phyloP scores from a whole-genome alignment of 2,329 filamentous ascomycete species.

The Tolypocladium nubicola region DNA sequence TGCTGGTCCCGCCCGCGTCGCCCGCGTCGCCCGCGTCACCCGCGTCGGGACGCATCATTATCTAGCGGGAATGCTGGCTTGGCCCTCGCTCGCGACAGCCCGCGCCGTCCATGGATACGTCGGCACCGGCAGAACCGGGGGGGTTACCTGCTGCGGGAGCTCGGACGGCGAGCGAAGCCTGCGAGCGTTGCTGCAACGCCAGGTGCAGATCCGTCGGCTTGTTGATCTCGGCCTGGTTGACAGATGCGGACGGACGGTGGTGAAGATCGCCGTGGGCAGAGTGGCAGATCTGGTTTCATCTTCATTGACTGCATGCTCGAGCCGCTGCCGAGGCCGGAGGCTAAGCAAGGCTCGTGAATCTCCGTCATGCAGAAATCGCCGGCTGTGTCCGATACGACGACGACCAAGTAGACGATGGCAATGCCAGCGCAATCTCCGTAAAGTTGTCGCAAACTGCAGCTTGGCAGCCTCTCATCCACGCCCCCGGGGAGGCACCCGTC shows the following conservation, averaged over 20 bases:
- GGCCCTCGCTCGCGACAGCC: background rate
- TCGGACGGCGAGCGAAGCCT: background rate
- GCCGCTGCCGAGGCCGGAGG: background rate
- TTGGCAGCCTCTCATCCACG: slow-evolving; percentile 26
- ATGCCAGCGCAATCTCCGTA: slow-evolving; percentile 1
- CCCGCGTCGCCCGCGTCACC: no score
- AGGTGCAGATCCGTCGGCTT: background rate
- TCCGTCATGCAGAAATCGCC: no score
- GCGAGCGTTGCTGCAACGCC: background rate
- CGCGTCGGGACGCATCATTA: background rate
- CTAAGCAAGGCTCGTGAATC: background rate
- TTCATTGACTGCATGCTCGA: background rate
- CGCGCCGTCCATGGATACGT: slow-evolving; percentile 2
- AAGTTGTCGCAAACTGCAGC: slow-evolving; percentile 33
- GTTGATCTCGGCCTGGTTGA: background rate
- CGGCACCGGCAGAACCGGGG: background rate
- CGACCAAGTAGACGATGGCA: no score
- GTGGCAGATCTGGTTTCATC: background rate
- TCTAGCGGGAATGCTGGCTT: background rate
- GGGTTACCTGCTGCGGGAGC: background rate
- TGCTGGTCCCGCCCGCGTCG: background rate
- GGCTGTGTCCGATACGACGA: background rate
- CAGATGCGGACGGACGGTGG: background rate
- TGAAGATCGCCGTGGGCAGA: background rate
- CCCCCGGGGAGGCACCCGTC: slow-evolving; percentile 29